Evolutionary conservation across 1,139 yeast genomes (phyloP).

Genomic region (Protomyces inundatus): DNA sequence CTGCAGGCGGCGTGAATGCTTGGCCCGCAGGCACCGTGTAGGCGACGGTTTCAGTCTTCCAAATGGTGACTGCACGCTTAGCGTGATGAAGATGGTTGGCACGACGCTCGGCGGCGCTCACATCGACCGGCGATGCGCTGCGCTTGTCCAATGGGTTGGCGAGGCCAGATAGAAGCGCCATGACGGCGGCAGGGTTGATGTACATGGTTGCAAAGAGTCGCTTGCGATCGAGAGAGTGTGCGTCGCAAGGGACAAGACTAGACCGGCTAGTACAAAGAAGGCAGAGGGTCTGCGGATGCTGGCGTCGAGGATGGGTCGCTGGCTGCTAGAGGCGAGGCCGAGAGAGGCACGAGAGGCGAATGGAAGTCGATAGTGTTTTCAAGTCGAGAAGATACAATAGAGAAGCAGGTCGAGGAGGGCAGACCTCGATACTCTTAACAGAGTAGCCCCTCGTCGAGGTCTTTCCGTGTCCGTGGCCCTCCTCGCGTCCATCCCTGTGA

Average conservation of each 20-base stretch:
- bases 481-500: too few relatives aligned
- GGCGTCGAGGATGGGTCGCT: too few relatives aligned
- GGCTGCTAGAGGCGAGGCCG: background rate
- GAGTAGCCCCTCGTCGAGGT: background rate
- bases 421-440: background rate
- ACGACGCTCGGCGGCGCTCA: slow-evolving; percentile 1
- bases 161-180: background rate
- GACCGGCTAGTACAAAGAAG: background rate
- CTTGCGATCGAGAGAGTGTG: background rate
- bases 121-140: background rate
- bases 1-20: background rate
- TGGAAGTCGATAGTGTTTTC: background rate
- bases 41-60: slow-evolving; percentile 21
- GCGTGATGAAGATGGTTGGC: slow-evolving; percentile 8
- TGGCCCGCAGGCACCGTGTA: slow-evolving; percentile 17
- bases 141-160: background rate
- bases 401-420: background rate
- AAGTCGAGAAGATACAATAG: background rate
- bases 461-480: background rate
- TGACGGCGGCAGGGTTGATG: slow-evolving; percentile 2
- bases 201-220: background rate
- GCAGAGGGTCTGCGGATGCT: background rate
- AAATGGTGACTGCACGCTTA: slow-evolving; percentile 21
- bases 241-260: background rate
- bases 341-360: background rate